These are phyloP conservation scores for Xylaria intraflava DNA, from an alignment of 495 filamentous ascomycete genomes.

Conservation along the genomic window DNA sequence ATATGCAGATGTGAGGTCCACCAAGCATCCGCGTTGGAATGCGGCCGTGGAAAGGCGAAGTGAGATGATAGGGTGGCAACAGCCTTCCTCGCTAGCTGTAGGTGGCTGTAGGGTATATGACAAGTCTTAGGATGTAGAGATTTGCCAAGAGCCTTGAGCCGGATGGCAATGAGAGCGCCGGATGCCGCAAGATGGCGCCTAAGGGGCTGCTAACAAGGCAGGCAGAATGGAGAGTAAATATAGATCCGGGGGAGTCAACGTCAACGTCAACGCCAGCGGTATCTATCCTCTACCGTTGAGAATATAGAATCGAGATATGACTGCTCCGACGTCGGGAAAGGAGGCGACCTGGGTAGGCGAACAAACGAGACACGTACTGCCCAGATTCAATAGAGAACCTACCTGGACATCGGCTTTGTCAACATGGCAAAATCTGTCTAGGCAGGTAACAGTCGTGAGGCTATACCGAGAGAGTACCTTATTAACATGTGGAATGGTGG, in stretches of 20 bases:
- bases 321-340: not conserved
- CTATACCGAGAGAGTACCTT: no score
- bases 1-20: conserved; percentile 1
- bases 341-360: not conserved
- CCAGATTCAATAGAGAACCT: not conserved
- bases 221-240: no score
- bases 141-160: not conserved
- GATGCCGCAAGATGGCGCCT: not conserved
- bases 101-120: conserved; percentile 2
- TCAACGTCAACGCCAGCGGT: no score
- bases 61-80: not conserved
- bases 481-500: no score
- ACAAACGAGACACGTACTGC: not conserved
- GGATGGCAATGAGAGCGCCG: not conserved
- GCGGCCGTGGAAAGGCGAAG: not conserved
- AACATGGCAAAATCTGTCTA: no score
- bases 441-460: no score
- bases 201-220: not conserved
- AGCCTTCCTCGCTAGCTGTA: not conserved
- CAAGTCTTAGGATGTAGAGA: not conserved
- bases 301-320: not conserved
- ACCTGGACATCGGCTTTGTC: not conserved
- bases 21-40: not conserved
- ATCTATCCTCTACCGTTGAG: no score
- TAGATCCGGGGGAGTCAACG: no score